Evolutionary conservation across 371 early-diverging fungal species (phyloP).

Genomic region (Batkoa obscura): DNA sequence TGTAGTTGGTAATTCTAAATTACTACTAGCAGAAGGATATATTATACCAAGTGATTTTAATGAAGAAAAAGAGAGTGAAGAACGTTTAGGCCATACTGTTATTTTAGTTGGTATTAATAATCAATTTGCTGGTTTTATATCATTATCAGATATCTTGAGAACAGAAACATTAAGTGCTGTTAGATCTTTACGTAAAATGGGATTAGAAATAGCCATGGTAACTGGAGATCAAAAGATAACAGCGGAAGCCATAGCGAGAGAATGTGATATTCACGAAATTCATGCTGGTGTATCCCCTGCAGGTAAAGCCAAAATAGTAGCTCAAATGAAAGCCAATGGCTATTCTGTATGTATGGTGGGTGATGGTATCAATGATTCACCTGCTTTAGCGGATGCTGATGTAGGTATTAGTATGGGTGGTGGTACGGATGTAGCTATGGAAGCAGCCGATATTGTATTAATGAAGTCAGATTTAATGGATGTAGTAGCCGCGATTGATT

Average conservation of each 20-base stretch:
- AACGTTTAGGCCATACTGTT: slow-evolving; percentile 56
- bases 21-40: slow-evolving; percentile 21
- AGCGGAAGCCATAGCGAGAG: slow-evolving; percentile 44
- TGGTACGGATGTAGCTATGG: slow-evolving; percentile 90
- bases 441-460: slow-evolving; percentile 74
- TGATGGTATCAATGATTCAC: slow-evolving; percentile 98
- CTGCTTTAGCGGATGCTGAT: slow-evolving; percentile 79
- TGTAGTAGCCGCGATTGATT: slow-evolving; percentile 67
- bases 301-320: slow-evolving; percentile 67
- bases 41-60: slow-evolving; percentile 16
- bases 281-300: slow-evolving; percentile 83
- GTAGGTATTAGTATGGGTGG: slow-evolving; percentile 88
- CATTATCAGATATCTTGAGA: slow-evolving; percentile 69
- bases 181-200: slow-evolving; percentile 45
- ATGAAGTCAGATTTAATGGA: slow-evolving; percentile 67
- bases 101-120: slow-evolving; percentile 50
- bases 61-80: slow-evolving; percentile 19
- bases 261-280: slow-evolving; percentile 55
- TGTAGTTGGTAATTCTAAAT: slow-evolving; percentile 51
- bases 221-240: slow-evolving; percentile 83
- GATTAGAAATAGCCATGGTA: slow-evolving; percentile 65
- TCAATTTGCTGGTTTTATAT: slow-evolving; percentile 47
- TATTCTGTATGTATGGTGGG: slow-evolving; percentile 84
- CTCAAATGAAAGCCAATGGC: slow-evolving; percentile 25
- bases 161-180: slow-evolving; percentile 55